These are phyloP conservation scores for Bruguiera sexangula DNA, from an alignment of 345 rosid species.

Conservation along the genomic window DNA sequence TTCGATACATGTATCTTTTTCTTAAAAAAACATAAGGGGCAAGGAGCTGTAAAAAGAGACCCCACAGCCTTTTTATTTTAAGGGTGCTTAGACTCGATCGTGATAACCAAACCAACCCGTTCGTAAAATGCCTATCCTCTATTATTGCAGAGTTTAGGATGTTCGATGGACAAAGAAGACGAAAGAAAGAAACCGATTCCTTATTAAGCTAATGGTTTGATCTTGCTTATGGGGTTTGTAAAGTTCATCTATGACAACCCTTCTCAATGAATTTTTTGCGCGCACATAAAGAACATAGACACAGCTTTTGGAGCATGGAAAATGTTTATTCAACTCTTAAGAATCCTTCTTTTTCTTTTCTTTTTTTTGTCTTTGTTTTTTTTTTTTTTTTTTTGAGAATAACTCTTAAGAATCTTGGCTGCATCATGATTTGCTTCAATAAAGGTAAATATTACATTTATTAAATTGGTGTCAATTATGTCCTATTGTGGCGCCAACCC, in stretches of 20 bases:
- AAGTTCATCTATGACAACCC: not conserved
- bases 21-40: too few species aligned
- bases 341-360: not conserved
- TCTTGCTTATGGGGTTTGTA: not conserved
- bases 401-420: not conserved
- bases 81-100: too few species aligned
- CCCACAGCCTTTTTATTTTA: too few species aligned
- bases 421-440: not conserved
- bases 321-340: conserved; percentile 4
- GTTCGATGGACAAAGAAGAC: too few species aligned
- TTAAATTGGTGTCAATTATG: conserved; percentile 5
- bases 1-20: too few species aligned
- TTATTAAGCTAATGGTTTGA: not conserved
- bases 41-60: too few species aligned
- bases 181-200: not conserved
- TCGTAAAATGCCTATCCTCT: too few species aligned
- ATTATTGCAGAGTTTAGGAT: too few species aligned
- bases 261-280: conserved; percentile 13
- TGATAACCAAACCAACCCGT: too few species aligned
- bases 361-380: too few species aligned
- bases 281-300: conserved; percentile 16
- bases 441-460: not conserved
- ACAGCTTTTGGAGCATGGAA: not conserved
- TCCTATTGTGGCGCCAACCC: conserved; percentile 24
- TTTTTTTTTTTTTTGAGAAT: not conserved